Base-by-base conservation (phyloP, 371 early-diverging fungal species). In the Lichtheimia corymbifera region DNA sequence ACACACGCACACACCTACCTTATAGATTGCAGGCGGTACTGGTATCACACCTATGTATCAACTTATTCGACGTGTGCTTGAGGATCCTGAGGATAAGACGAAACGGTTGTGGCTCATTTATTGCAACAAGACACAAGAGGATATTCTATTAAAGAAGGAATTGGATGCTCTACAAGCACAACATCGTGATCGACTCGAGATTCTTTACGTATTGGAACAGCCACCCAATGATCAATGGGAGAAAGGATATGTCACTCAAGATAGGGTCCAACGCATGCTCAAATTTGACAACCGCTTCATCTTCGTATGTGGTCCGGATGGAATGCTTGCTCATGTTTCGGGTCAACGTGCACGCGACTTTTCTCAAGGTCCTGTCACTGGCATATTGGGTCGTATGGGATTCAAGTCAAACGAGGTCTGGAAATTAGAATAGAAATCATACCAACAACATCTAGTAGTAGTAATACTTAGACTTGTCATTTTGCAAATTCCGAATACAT, bases 21-120 rank as follows among this genome's bases (percentile, higher is more conserved):
- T 35, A 42, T 59, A 67, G 97, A 88, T 98, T 66, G 93, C 94
- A 47, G 97, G 96, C 49, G 93, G 93, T 57, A 90, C 94, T 40
- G 95, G 97, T 25, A 93, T 97, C 66, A 94, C 97, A 0, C 97
- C 97, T 25, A 97, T 97, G 96, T 83, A 89, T 59, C 96, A 95
- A 72, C 83, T 89, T 66, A 85, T 92, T 53, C 84, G 85, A 58
- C 89, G 88, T 27, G 79, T 95, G 43, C 68, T 93, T 59, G 86
- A 84, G 54, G 88, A 96, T 72, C 93, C 94, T 9, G 24, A 63
- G 4, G 96, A 96, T 73, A 85, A 79, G 62, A 88, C 83, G 61
- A 93, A 93, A 18, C 70, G 78, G 30, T 67, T 97, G 50, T 86
- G 70, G 63, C 73, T 98, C 14, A 80, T 98, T 43, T 96, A 91